Evolutionary conservation across 306 rosid species (phyloP).

Genomic region (Delonix regia): DNA sequence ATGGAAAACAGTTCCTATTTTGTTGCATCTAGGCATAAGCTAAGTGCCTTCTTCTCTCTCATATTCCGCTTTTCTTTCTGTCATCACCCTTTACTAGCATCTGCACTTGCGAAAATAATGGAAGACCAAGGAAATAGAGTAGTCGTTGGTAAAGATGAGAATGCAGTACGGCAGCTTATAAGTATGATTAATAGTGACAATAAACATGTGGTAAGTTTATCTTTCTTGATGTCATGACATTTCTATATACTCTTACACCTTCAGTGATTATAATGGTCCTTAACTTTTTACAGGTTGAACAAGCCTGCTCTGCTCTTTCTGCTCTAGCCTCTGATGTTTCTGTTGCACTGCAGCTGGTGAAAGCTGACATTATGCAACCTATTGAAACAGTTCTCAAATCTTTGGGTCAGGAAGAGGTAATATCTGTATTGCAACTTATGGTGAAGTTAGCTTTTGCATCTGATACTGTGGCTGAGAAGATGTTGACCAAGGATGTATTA

Average conservation of each 20-base stretch:
- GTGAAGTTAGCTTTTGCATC: conserved; percentile 88
- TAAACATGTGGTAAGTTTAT: conserved; percentile 83
- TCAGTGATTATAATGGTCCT: conserved; percentile 35
- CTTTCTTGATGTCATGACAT: conserved; percentile 22
- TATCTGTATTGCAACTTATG: conserved; percentile 89
- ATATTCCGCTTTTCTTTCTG: conserved; percentile 98
- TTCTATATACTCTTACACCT: conserved; percentile 29
- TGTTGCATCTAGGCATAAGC: conserved; percentile 91
- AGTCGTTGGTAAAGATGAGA: conserved; percentile 93
- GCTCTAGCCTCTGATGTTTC: conserved; percentile 85
- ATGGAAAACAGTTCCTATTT: conserved; percentile 88
- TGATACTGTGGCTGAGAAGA: conserved; percentile 83
- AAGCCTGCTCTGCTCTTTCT: conserved; percentile 96
- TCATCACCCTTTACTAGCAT: conserved; percentile 96
- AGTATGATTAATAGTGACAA: conserved; percentile 96
- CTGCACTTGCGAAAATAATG: conserved; percentile 92
- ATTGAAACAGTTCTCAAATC: conserved; percentile 77
- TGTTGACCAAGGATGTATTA: conserved; percentile 86
- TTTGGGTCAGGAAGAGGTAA: conserved; percentile 68
- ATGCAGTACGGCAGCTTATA: conserved; percentile 95
- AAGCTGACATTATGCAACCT: conserved; percentile 95
- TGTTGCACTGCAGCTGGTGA: conserved; percentile 88
- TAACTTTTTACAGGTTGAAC: conserved; percentile 73
- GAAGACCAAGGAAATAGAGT: conserved; percentile 85
- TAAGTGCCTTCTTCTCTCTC: conserved; percentile 93